Evolutionary conservation across 768 basidiomycete species (phyloP), one percentile per base, ranked within the genome.

Genomic region (Mycena chlorophos): DNA sequence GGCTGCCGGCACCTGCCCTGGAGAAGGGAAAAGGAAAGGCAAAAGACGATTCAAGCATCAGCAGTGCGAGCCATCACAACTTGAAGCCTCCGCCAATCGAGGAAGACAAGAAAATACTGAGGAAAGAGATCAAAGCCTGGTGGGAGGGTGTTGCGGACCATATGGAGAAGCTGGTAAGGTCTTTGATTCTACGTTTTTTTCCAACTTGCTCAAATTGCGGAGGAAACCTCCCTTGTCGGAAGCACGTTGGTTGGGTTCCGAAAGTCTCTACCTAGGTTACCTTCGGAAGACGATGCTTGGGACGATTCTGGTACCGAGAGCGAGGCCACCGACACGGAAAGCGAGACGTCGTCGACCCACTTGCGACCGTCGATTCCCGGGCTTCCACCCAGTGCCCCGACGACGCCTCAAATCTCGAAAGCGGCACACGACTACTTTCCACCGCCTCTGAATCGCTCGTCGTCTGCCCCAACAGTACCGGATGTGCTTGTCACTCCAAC

Each of bases 101-200:
- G 28, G 73, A 73, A 20, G 80, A 80, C 56, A 84, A 78, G 66
- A 74, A 74, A 34, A 60, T 68, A 3, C 67, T 89, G n/a, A 68
- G 84, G 54, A 69, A 74, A 52, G 84, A 89, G 65, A 88, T 89
- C 56, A 78, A 74, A 65, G 63, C 58, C 28, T 89, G 86, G 84
- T 89, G 87, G 87, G 80, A 84, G 61, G 77, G 78, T 17, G 69
- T 89, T 5, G 73, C 81, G 0, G 81, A 83, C 51, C 78, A 84
- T 64, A 71, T 90, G 57, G 83, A 86, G 60, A 74, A 76, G 57
- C 69, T 89, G 57, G 86, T 86, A 54, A 25, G 82, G 73, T 13
- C 20, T 16, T 26, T 10, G 42, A 5, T 49, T 4, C 51, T 19
- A 4, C n/a, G 3, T 27, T 10, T 23, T 5, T n/a, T 37, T 10